These are phyloP conservation scores for Loxodes magnus DNA, from an alignment of 73 alveolate genomes.

Conservation along the genomic window DNA sequence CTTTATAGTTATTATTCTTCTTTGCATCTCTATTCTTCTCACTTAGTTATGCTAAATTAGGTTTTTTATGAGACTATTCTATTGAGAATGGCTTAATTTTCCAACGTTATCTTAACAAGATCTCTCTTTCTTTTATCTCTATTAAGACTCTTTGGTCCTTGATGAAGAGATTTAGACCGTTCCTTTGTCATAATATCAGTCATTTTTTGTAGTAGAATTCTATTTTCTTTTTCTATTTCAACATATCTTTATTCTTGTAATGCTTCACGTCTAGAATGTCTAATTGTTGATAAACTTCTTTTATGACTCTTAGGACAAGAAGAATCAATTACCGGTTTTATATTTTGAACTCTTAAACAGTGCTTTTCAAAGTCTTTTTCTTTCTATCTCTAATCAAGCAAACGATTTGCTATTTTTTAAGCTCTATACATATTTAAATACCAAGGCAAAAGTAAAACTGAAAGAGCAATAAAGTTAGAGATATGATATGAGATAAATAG, in stretches of 20 bases:
- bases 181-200: constrained; percentile 21
- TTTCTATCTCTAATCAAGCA: too few relatives aligned
- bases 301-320: too few relatives aligned
- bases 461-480: too few relatives aligned
- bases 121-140: constrained; percentile 24
- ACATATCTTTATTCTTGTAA: constrained; percentile 50
- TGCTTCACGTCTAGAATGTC: too few relatives aligned
- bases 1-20: not conserved
- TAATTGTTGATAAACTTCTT: too few relatives aligned
- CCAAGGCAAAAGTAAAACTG: too few relatives aligned
- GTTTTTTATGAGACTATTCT: constrained; percentile 19
- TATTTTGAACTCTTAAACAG: too few relatives aligned
- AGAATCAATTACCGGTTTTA: too few relatives aligned
- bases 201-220: constrained; percentile 36
- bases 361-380: too few relatives aligned
- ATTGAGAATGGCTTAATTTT: constrained; percentile 26
- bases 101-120: constrained; percentile 24
- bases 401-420: too few relatives aligned
- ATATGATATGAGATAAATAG: too few relatives aligned
- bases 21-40: constrained; percentile 15
- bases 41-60: constrained; percentile 13
- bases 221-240: constrained; percentile 49
- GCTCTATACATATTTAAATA: too few relatives aligned
- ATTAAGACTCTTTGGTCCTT: constrained; percentile 15
- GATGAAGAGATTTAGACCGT: not conserved